A percentile compares a stretch with the other conserved stretches of the same genome.
phyloP scores from a whole-genome alignment of 225 moss, liverwort and hornwort species.

The Bryoerythrophyllum caledonicum region DNA sequence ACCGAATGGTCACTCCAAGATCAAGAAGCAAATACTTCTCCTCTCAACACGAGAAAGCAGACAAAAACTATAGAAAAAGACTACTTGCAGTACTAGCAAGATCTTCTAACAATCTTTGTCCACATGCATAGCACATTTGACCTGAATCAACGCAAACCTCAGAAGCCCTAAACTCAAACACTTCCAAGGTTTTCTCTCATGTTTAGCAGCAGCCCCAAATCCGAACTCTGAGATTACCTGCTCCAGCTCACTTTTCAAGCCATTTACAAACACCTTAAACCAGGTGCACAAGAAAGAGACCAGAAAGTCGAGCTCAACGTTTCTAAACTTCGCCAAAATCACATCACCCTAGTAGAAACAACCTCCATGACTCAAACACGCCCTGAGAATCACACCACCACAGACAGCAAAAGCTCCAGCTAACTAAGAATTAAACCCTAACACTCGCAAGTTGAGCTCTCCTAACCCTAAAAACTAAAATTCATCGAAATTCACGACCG shows the following conservation, averaged over 20 bases:
- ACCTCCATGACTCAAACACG: background rate
- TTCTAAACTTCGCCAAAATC: slow-evolving; percentile 13
- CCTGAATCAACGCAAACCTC: slow-evolving; percentile 21
- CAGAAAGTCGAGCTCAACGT: slow-evolving; percentile 15
- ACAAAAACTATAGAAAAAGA: background rate
- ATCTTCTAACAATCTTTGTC: background rate
- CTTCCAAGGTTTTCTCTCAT: background rate
- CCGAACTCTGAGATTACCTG: background rate
- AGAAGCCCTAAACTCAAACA: slow-evolving; percentile 7
- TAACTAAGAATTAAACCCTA: background rate
- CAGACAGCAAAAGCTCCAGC: background rate
- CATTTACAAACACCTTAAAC: background rate
- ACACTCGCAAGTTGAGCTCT: slow-evolving; percentile 15
- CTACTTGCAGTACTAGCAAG: slow-evolving; percentile 8
- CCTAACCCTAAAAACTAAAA: slow-evolving; percentile 31
- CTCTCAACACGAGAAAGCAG: background rate
- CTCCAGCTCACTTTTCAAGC: slow-evolving; percentile 7
- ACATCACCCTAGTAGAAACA: background rate
- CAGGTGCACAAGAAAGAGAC: slow-evolving; percentile 7
- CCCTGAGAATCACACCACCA: slow-evolving; percentile 11
- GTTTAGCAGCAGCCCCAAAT: background rate
- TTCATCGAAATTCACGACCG: slow-evolving; percentile 4
- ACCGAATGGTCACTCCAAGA: background rate
- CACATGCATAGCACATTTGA: slow-evolving; percentile 15
- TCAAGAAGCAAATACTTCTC: background rate